phyloP scores from a whole-genome alignment of 106 monocot genomes.

The Acorus calamus region DNA sequence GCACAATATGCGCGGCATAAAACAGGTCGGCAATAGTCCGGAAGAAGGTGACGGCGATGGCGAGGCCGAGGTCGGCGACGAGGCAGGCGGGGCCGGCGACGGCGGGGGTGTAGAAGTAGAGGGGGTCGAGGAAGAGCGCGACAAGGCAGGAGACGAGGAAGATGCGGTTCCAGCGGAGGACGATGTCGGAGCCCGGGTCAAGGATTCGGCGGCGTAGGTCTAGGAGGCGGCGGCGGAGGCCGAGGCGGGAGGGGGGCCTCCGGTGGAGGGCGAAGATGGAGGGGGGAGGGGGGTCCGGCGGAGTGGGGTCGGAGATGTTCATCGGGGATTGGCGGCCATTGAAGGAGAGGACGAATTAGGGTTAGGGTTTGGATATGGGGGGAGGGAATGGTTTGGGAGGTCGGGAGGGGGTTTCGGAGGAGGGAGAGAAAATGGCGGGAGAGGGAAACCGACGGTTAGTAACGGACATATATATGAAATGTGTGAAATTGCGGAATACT shows the following conservation, averaged over 20 bases:
- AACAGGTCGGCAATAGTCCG: conserved; percentile 43
- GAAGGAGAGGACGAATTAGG: too few relatives aligned
- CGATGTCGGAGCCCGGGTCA: conserved; percentile 59
- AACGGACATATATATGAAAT: too few relatives aligned
- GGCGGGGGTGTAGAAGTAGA: conserved; percentile 71
- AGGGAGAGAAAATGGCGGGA: too few relatives aligned
- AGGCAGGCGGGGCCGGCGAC: conserved; percentile 61
- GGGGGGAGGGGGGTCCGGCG: conserved; percentile 3
- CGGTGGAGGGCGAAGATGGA: background rate
- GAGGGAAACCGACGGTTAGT: too few relatives aligned
- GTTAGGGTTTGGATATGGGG: too few relatives aligned
- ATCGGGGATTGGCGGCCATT: too few relatives aligned
- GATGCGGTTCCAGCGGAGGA: conserved; percentile 71
- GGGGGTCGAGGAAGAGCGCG: conserved; percentile 82
- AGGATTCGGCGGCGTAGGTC: conserved; percentile 39
- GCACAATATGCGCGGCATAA: conserved; percentile 45
- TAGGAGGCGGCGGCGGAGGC: conserved; percentile 20
- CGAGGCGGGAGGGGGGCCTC: background rate
- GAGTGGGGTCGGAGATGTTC: too few relatives aligned
- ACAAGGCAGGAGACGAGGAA: conserved; percentile 70
- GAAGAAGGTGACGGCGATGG: conserved; percentile 44
- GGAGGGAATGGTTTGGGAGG: too few relatives aligned
- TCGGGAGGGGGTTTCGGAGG: too few relatives aligned
- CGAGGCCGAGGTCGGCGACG: conserved; percentile 37
- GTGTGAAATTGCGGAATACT: too few relatives aligned